Evolutionary conservation across 2,329 filamentous ascomycete genomes (phyloP).

Genomic region (Nemania sp.): DNA sequence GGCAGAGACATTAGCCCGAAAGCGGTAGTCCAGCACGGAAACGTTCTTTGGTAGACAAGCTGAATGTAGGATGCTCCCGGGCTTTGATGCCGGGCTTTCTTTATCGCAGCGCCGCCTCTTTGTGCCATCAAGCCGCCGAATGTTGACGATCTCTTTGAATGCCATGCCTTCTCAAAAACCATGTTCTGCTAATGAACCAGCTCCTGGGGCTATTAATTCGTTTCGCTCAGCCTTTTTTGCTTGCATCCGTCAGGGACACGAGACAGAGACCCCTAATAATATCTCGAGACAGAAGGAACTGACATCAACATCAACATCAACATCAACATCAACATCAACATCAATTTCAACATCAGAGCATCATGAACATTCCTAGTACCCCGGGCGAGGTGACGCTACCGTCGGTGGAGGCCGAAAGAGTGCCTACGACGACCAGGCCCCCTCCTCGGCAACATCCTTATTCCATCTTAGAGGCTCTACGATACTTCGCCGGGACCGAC

Average conservation of each 20-base stretch:
- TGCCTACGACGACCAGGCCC: neutral
- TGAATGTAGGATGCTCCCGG: constrained; percentile 4
- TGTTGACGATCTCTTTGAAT: constrained; percentile 24
- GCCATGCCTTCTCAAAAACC: constrained; percentile 23
- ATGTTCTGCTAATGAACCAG: constrained; percentile 3
- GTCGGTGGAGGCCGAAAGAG: constrained; percentile 1
- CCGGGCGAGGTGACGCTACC: constrained; percentile 2
- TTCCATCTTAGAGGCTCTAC: neutral
- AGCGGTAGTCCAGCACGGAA: constrained; percentile 26
- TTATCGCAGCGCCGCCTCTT: constrained; percentile 18
- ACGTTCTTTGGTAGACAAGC: constrained; percentile 3
- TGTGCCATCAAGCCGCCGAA: constrained; percentile 13
- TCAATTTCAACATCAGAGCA: constrained; percentile 13
- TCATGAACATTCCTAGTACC: neutral
- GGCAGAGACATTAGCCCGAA: constrained; percentile 22
- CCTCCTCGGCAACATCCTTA: neutral
- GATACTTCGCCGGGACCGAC: constrained; percentile 13
- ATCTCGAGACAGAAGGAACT: neutral
- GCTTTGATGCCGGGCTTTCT: neutral
- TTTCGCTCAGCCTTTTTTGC: neutral
- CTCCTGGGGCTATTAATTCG: constrained; percentile 4
- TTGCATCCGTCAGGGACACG: neutral
- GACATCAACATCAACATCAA: too few relatives aligned
- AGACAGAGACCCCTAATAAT: neutral
- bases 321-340: too few relatives aligned